A percentile compares a stretch with the other conserved stretches of the same genome.
These are phyloP conservation scores for Candida glucosophila DNA, from an alignment of 1,139 yeast species.

Conservation along the genomic window DNA sequence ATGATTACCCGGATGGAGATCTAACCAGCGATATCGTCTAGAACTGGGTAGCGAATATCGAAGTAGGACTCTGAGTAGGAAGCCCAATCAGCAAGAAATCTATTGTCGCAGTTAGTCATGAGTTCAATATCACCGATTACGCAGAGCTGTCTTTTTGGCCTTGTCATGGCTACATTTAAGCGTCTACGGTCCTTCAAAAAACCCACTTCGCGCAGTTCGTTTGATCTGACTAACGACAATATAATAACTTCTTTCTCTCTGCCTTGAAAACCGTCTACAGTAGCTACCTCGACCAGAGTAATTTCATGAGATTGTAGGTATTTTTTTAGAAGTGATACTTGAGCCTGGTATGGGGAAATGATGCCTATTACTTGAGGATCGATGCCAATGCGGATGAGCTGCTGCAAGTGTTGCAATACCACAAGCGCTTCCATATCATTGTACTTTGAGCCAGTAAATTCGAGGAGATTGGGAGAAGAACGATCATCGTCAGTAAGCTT, in stretches of 20 bases:
- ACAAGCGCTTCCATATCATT: slow-evolving; percentile 68
- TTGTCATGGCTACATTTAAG: slow-evolving; percentile 73
- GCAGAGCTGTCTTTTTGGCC: slow-evolving; percentile 81
- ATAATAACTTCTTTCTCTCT: slow-evolving; percentile 78
- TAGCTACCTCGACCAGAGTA: slow-evolving; percentile 28
- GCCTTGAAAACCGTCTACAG: slow-evolving; percentile 45
- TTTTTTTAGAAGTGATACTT: slow-evolving; percentile 55
- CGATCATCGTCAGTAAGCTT: slow-evolving; percentile 30
- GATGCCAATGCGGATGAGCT: slow-evolving; percentile 42
- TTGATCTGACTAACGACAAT: slow-evolving; percentile 31
- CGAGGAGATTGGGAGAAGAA: slow-evolving; percentile 10
- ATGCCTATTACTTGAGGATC: slow-evolving; percentile 56
- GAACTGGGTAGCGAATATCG: slow-evolving; percentile 61
- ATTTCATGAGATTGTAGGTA: slow-evolving; percentile 18
- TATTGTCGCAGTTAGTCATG: slow-evolving; percentile 27
- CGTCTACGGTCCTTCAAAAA: slow-evolving; percentile 58
- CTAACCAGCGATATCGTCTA: too few relatives aligned
- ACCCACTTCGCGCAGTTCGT: slow-evolving; percentile 58
- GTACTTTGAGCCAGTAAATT: slow-evolving; percentile 43
- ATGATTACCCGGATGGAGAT: too few relatives aligned
- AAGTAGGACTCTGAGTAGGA: slow-evolving; percentile 59
- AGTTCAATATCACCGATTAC: slow-evolving; percentile 80
- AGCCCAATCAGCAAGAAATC: slow-evolving; percentile 60
- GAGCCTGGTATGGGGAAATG: slow-evolving; percentile 86
- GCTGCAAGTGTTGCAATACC: slow-evolving; percentile 47